phyloP scores from a whole-genome alignment of 2,329 filamentous ascomycete species.

The Bipolaris oryzae region DNA sequence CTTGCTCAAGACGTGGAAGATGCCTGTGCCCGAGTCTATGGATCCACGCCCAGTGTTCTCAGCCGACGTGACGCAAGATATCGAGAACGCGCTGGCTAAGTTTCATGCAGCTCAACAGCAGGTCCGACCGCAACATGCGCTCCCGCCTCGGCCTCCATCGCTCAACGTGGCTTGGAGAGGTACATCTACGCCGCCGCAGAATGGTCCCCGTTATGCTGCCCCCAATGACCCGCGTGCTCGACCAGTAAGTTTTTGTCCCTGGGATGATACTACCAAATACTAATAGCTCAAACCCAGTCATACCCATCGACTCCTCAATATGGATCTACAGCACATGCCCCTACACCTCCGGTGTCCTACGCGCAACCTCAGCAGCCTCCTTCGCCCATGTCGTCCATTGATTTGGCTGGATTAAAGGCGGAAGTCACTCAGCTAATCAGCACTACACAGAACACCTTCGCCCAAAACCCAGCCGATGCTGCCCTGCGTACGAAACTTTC shows the following conservation, averaged over 20 bases:
- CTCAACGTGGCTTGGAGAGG: conserved; percentile 67
- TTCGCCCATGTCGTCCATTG: conserved; percentile 37
- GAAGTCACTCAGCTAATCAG: conserved; percentile 82
- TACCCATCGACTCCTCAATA: conserved; percentile 36
- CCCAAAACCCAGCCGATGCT: conserved; percentile 75
- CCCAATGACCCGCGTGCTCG: conserved; percentile 45
- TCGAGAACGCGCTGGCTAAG: conserved; percentile 93
- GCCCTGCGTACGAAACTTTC: conserved; percentile 79
- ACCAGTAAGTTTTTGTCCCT: conserved; percentile 36
- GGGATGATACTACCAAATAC: background rate
- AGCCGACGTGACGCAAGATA: conserved; percentile 82
- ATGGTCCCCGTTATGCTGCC: conserved; percentile 39
- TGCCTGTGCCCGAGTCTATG: conserved; percentile 90
- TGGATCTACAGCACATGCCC: conserved; percentile 28
- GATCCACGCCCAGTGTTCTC: conserved; percentile 93
- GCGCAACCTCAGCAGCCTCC: conserved; percentile 40
- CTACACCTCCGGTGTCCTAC: conserved; percentile 36
- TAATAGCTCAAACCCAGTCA: conserved; percentile 18
- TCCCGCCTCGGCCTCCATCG: conserved; percentile 49
- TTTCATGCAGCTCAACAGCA: conserved; percentile 68
- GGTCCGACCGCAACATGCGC: conserved; percentile 50
- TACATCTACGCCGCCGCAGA: conserved; percentile 73
- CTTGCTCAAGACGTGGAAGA: conserved; percentile 98
- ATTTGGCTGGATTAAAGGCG: conserved; percentile 71
- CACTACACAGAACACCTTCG: conserved; percentile 74